phyloP scores from a whole-genome alignment of 441 rosid genomes.

The Croton laevigatus region DNA sequence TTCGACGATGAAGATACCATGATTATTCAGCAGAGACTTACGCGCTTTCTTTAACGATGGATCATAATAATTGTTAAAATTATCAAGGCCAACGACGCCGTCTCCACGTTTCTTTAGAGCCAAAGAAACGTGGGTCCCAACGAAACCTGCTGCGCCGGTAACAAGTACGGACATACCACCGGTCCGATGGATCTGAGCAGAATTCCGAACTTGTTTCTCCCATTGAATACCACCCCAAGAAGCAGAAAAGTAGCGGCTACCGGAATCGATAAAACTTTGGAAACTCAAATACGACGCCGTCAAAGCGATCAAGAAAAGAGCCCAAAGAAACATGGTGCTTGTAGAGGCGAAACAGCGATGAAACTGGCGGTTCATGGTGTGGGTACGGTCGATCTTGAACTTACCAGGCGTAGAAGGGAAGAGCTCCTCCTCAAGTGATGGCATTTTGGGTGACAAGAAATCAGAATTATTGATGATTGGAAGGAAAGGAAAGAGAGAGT shows the following conservation, averaged over 20 bases:
- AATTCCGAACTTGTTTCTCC: slow-evolving; percentile 77
- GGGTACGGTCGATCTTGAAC: slow-evolving; percentile 71
- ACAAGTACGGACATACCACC: slow-evolving; percentile 78
- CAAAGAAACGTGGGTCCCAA: slow-evolving; percentile 76
- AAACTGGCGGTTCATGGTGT: slow-evolving; percentile 57
- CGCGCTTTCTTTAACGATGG: slow-evolving; percentile 74
- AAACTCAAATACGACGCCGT: slow-evolving; percentile 88
- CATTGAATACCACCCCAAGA: slow-evolving; percentile 90
- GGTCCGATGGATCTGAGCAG: slow-evolving; percentile 76
- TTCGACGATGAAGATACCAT: slow-evolving; percentile 60
- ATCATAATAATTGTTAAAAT: slow-evolving; percentile 82
- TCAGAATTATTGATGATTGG: neutral
- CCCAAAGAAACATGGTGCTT: slow-evolving; percentile 90
- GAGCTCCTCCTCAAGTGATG: slow-evolving; percentile 71
- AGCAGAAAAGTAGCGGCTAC: slow-evolving; percentile 62
- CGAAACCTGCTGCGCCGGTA: slow-evolving; percentile 93
- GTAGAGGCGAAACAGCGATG: slow-evolving; percentile 84
- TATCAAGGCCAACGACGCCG: slow-evolving; percentile 90
- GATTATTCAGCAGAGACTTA: slow-evolving; percentile 37
- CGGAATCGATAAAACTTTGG: slow-evolving; percentile 76
- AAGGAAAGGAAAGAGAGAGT: neutral
- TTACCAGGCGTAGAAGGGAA: slow-evolving; percentile 97
- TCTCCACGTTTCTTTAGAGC: slow-evolving; percentile 81
- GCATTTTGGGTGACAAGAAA: slow-evolving; percentile 36
- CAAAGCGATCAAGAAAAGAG: slow-evolving; percentile 77